Evolutionary conservation across 768 basidiomycete genomes (phyloP), one percentile per base, ranked within the genome.

Genomic region (Kwoniella sp.): DNA sequence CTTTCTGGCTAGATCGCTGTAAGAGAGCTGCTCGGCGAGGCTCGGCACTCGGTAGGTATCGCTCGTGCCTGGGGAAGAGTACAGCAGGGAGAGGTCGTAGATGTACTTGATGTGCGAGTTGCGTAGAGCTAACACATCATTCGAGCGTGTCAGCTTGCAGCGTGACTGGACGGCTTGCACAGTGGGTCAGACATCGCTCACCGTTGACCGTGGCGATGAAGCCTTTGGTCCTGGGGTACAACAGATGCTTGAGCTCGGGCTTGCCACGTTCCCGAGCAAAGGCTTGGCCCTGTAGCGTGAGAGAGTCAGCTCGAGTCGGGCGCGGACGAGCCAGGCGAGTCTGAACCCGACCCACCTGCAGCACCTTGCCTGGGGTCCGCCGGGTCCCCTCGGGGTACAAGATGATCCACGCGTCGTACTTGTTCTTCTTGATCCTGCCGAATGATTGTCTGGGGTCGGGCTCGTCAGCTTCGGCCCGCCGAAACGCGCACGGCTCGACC

Each of bases 351-450:
- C 56, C 46, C 40, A 60, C 59, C 41, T 42, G 15, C 4, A 63
- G 38, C 17, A 67, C 6, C 47, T 67, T 67, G 10, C 48, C 25
- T 5, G 47, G 15, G 8, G 62, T 61, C 31, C 62, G 40, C n/a
- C 65, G 28, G 0, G 65, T 67, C 2, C 65, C 65, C 44, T 67
- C 65, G 3, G 65, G 65, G 38, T 61, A 67, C 3, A 67, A 48
- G 28, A 67, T 43, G 15, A 67, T 64, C 65, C 65, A 67, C 19
- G 49, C 53, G 7, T 42, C 45, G 34, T 67, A 59, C 19, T 41
- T 14, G 31, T 64, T 67, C 20, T 28, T 22, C 27, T 61, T 63
- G 42, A 67, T 34, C 9, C 57, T 43, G 8, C 28, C 10, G 52
- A 67, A 64, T 2, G 65, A 56, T 46, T 47, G 33, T 33, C 65